A percentile compares a stretch with the other conserved stretches of the same genome.
These are phyloP conservation scores for Trichoderma gamsii DNA, from an alignment of 495 filamentous ascomycete species.

Conservation along the genomic window DNA sequence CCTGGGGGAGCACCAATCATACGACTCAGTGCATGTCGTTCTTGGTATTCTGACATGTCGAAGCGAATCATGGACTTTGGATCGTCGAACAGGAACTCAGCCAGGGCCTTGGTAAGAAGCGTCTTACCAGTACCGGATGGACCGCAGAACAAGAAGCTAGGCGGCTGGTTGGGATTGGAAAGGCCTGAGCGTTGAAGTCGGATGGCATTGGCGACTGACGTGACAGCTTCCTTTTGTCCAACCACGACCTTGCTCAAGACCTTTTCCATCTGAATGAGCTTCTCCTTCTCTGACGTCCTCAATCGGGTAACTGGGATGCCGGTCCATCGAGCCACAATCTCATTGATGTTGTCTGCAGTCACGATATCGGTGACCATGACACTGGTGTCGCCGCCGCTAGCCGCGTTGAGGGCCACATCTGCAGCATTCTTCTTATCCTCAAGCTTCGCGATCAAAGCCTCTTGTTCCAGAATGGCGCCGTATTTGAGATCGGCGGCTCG, in stretches of 20 bases:
- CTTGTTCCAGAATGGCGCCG: slow-evolving; percentile 92
- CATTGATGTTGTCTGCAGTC: slow-evolving; percentile 97
- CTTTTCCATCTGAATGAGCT: slow-evolving; percentile 90
- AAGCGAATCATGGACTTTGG: slow-evolving; percentile 97
- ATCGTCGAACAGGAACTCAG: slow-evolving; percentile 97
- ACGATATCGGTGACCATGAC: slow-evolving; percentile 86
- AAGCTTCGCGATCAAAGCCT: slow-evolving; percentile 67
- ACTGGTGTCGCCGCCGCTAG: slow-evolving; percentile 48
- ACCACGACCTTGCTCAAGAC: slow-evolving; percentile 76
- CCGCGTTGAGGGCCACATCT: slow-evolving; percentile 64
- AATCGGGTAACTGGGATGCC: slow-evolving; percentile 93
- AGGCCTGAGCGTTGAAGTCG: slow-evolving; percentile 90
- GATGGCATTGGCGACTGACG: slow-evolving; percentile 90
- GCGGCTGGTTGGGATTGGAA: slow-evolving; percentile 89
- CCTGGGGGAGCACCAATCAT: slow-evolving; percentile 98
- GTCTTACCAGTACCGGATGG: slow-evolving; percentile 98
- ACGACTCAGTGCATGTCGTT: slow-evolving; percentile 88
- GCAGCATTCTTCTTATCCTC: slow-evolving; percentile 72
- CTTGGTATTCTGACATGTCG: slow-evolving; percentile 99
- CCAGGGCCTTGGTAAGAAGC: slow-evolving; percentile 88
- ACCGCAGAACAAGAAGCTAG: slow-evolving; percentile 97
- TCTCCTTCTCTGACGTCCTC: slow-evolving; percentile 94
- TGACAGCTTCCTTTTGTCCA: slow-evolving; percentile 92
- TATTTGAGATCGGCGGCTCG: slow-evolving; percentile 90
- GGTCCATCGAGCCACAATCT: slow-evolving; percentile 93